Evolutionary conservation across 2,329 filamentous ascomycete species (phyloP), one percentile per base, ranked within the genome.

Genomic region (Cladophialophora yegresii): DNA sequence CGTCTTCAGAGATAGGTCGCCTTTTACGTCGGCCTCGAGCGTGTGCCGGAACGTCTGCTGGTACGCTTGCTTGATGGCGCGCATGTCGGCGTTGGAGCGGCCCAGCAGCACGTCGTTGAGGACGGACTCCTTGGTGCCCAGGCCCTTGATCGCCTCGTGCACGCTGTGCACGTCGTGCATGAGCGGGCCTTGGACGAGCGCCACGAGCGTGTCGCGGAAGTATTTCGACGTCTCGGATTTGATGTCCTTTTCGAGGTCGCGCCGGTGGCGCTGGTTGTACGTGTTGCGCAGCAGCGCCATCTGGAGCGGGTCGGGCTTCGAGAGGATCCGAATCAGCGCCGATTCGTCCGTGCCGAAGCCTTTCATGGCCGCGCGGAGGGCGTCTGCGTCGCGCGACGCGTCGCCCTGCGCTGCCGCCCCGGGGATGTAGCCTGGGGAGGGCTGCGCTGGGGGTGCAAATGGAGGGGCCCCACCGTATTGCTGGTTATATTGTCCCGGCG

Each of bases 271-370:
- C 63, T 86, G 79, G 55, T 86, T 79, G 79, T 89, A 98, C 2
- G 89, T 83, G 7, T 82, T 75, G 62, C 87, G 85, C 58, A 96
- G 81, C 8, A 85, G 81, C 54, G 88, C 85, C 67, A 95, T 84
- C 75, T 96, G 90, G 4, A 92, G 80, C 0, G 93, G 89, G 68
- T 96, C 91, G 67, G 92, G 88, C 70, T 83, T 85, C 2, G 89
- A 80, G 8, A 98, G 80, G 2, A 88, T 80, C 1, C 81, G 80
- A 68, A 96, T 93, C 16, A 98, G 80, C 0, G 84, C 77, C 72
- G 87, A 89, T 76, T 97, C 93, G 72, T 98, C 87, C 0, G 93
- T 97, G 36, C 93, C 93, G 67, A 96, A 91, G 0, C 92, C 92
- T 77, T 96, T 96, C 92, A 97, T 96, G 1, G 93, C 91, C 70